Evolutionary conservation across 2,329 filamentous ascomycete genomes (phyloP).

Genomic region (Monosporascus sp.): DNA sequence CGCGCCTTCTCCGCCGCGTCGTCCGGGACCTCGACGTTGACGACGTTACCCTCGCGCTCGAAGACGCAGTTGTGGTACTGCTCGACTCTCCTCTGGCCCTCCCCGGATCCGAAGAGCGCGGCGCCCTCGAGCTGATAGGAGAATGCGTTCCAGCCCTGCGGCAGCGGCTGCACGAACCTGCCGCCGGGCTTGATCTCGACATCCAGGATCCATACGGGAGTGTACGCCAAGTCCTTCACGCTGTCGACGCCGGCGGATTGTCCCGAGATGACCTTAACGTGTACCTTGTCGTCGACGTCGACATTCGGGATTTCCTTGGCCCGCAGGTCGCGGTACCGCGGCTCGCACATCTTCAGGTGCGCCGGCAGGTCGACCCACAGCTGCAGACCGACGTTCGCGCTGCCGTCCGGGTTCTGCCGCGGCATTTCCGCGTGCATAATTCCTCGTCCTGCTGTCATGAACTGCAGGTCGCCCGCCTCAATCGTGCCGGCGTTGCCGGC

Average conservation of each 20-base stretch:
- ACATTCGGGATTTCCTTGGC: constrained; percentile 73
- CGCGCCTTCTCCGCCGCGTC: constrained; percentile 48
- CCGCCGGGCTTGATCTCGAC: constrained; percentile 76
- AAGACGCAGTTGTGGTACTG: constrained; percentile 90
- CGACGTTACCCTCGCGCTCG: constrained; percentile 68
- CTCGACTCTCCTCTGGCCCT: constrained; percentile 47
- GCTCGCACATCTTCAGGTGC: constrained; percentile 80
- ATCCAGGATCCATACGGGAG: constrained; percentile 94
- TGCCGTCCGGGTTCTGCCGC: constrained; percentile 67
- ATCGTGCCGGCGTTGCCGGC: constrained; percentile 63
- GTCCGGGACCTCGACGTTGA: constrained; percentile 64
- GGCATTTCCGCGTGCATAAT: constrained; percentile 98
- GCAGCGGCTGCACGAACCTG: constrained; percentile 67
- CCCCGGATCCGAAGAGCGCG: constrained; percentile 54
- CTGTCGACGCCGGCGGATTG: constrained; percentile 79
- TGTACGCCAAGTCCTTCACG: constrained; percentile 87
- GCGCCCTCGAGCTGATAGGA: constrained; percentile 77
- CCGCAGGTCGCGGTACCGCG: constrained; percentile 81
- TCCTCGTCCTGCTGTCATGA: constrained; percentile 91
- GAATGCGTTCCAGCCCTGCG: constrained; percentile 83
- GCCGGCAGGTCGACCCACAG: constrained; percentile 90
- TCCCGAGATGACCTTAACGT: constrained; percentile 86
- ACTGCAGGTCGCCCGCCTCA: constrained; percentile 82
- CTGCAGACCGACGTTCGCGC: constrained; percentile 80
- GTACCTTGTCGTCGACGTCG: constrained; percentile 66